phyloP scores from a whole-genome alignment of 1,284 basidiomycete genomes.

The Cryptococcus sp. region DNA sequence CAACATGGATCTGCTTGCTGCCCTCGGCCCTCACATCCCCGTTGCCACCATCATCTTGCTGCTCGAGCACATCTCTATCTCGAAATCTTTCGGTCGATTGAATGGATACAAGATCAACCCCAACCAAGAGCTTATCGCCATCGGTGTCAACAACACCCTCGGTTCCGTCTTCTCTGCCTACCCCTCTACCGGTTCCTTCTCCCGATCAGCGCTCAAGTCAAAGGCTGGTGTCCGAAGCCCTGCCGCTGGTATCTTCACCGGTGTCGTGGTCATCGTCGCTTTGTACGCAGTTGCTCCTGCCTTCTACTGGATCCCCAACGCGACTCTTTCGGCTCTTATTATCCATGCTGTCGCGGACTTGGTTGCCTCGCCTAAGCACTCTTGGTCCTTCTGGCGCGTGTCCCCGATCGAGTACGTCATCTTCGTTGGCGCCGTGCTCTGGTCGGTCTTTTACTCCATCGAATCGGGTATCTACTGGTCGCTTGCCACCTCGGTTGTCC shows the following conservation, averaged over 20 bases:
- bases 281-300: conserved; percentile 89
- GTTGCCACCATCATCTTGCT: conserved; percentile 93
- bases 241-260: conserved; percentile 81
- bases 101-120: conserved; percentile 98
- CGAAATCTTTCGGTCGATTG: conserved; percentile 91
- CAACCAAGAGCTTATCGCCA: conserved; percentile 95
- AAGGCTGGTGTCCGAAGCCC: conserved; percentile 97
- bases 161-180: conserved; percentile 88
- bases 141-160: conserved; percentile 74
- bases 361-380: conserved; percentile 80
- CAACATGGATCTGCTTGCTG: conserved; percentile 64
- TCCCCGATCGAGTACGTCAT: conserved; percentile 92
- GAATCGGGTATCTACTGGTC: conserved; percentile 96
- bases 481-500: conserved; percentile 73
- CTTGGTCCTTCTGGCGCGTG: conserved; percentile 92
- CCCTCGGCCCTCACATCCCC: conserved; percentile 77
- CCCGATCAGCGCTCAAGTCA: conserved; percentile 90
- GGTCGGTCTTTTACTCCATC: conserved; percentile 83
- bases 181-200: conserved; percentile 97
- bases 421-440: conserved; percentile 77
- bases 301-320: conserved; percentile 67
- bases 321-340: conserved; percentile 82
- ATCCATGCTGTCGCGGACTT: conserved; percentile 94
- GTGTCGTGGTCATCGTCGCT: conserved; percentile 87
- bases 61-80: conserved; percentile 95